phyloP scores from a whole-genome alignment of 805 yeast genomes.

The Candida wancherniae region DNA sequence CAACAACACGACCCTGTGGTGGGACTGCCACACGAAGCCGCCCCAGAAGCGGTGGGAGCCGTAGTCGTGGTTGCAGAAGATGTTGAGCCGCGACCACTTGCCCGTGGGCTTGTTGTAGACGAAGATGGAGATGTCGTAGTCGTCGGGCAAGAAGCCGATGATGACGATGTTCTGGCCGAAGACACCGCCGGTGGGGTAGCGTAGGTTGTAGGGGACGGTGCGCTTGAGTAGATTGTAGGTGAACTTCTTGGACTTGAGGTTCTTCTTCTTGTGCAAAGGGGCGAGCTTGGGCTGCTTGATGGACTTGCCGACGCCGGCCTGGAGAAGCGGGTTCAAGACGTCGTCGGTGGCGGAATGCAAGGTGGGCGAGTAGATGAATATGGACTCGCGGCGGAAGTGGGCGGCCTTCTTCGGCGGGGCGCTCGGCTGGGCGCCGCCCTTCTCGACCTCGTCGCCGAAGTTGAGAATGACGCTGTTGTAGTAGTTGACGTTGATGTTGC shows the following conservation, averaged over 20 bases:
- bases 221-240: conserved; percentile 6
- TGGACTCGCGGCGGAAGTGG: conserved; percentile 18
- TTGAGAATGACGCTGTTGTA: conserved; percentile 31
- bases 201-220: conserved; percentile 44
- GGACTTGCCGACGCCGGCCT: conserved; percentile 32
- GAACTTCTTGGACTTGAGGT: conserved; percentile 1
- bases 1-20: conserved; percentile 61
- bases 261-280: conserved; percentile 26
- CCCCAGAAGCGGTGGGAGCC: conserved; percentile 61
- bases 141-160: conserved; percentile 52
- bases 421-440: background rate
- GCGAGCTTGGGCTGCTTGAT: conserved; percentile 28
- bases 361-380: conserved; percentile 34
- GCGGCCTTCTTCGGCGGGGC: background rate
- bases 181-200: conserved; percentile 54
- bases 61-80: conserved; percentile 47
- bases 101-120: conserved; percentile 50
- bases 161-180: conserved; percentile 65
- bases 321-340: conserved; percentile 27
- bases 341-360: conserved; percentile 8
- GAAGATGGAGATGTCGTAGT: conserved; percentile 44
- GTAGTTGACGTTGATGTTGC: conserved; percentile 27
- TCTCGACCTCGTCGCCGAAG: conserved; percentile 23
- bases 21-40: conserved; percentile 72
- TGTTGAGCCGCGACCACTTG: conserved; percentile 61